Evolutionary conservation across 805 yeast genomes (phyloP).

Genomic region (Schwanniomyces yamadae): DNA sequence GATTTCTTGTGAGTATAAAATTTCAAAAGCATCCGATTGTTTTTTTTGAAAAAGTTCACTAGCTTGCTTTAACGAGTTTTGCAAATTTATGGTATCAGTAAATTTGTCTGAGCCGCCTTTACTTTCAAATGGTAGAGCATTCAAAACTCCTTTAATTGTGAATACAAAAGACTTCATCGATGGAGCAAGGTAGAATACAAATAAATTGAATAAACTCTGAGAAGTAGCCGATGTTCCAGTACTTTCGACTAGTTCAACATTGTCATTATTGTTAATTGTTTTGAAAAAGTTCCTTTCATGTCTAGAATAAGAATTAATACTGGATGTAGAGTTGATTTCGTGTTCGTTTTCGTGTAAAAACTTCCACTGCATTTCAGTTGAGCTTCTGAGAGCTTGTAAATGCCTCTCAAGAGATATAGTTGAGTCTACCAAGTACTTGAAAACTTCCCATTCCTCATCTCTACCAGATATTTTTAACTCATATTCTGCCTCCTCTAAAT

Average conservation of each 20-base stretch:
- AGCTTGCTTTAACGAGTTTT: constrained; percentile 49
- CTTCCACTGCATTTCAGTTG: constrained; percentile 66
- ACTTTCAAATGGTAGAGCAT: constrained; percentile 56
- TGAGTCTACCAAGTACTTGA: constrained; percentile 49
- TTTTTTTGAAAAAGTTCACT: constrained; percentile 54
- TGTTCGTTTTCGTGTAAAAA: constrained; percentile 36
- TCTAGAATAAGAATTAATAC: constrained; percentile 23
- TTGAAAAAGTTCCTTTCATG: constrained; percentile 19
- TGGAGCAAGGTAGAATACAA: constrained; percentile 69
- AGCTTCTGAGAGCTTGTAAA: constrained; percentile 64
- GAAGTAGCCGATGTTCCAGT: constrained; percentile 17
- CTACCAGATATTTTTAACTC: constrained; percentile 58
- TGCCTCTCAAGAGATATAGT: constrained; percentile 53
- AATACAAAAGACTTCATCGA: constrained; percentile 64
- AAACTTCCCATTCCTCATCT: constrained; percentile 50
- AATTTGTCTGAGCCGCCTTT: constrained; percentile 29
- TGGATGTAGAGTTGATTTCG: constrained; percentile 17
- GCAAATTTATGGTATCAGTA: constrained; percentile 43
- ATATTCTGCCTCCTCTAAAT: constrained; percentile 58
- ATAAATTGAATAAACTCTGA: constrained; percentile 58
- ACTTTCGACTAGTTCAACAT: constrained; percentile 17
- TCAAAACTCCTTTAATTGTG: constrained; percentile 61
- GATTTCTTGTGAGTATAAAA: constrained; percentile 55
- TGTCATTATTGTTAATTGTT: constrained; percentile 23
- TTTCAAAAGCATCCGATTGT: constrained; percentile 55